Evolutionary conservation across 228 moss, liverwort and hornwort genomes (phyloP), one percentile per base, ranked within the genome.

Genomic region (Sphagnum magellanicum): DNA sequence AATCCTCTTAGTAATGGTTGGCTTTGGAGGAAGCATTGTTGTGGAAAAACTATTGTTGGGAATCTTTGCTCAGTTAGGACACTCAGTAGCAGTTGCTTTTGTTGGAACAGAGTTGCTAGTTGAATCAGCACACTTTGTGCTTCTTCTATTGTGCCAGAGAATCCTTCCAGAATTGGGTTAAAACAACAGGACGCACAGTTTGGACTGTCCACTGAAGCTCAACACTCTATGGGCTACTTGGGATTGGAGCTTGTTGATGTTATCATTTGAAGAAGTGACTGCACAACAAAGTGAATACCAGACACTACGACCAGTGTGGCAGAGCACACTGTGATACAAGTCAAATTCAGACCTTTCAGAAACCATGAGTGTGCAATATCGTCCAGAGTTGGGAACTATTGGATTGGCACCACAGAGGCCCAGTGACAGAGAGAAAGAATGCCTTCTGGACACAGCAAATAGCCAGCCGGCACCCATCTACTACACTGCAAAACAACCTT

Each of bases 291-390:
- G 60, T 32, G 32, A 32, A 32, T 32, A 69, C 60, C 49, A 60
- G 59, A 15, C 49, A 59, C 5, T 50, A 13, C 10, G 6, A 49
- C 15, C 49, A 8, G 51, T 50, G 49, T 50, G 4, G 60, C 16
- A 49, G 47, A 52, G n/a, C 48, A 7, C 10, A 12, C 46, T 48
- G 46, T 58, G 60, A 5, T 15, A 10, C 60, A 60, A 10, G 49
- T 53, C 63, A 32, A 32, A 32, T 32, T 32, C 32, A 32, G 32
- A 32, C 32, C 32, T 3, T 77, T 62, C 63, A 53, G 66, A 64
- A 62, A 77, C 65, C 48, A 88, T 88, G 87, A 88, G 81, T 68
- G 84, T 88, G 71, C 87, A 81, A 73, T 88, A 88, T 77, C 76
- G 84, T 60, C 81, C 84, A 16, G 84, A 88, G 62, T 63, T 84